Percentiles rank a stretch among this genome's conserved stretches.
phyloP scores from a whole-genome alignment of 306 rosid genomes.

The Rosa chinensis region DNA sequence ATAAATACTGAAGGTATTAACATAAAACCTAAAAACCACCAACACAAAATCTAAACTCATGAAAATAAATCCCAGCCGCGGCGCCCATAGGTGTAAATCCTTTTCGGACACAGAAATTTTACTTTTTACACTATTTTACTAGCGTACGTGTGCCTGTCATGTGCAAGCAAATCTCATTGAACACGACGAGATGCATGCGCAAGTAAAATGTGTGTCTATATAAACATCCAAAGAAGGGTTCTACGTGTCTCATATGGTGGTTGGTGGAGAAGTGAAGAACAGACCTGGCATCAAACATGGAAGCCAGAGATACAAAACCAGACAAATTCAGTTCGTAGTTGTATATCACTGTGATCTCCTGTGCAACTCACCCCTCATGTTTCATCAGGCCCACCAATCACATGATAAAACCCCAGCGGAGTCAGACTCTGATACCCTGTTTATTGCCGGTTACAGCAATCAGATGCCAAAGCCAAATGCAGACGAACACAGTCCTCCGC shows the following conservation, averaged over 20 bases:
- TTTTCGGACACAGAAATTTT: not conserved
- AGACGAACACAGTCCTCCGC: slow-evolving; percentile 11
- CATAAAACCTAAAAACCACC: not conserved
- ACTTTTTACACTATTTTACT: not conserved
- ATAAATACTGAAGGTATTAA: not conserved
- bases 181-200: not conserved
- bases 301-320: slow-evolving; percentile 36
- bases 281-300: slow-evolving; percentile 38
- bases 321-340: slow-evolving; percentile 35
- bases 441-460: not conserved
- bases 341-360: slow-evolving; percentile 2
- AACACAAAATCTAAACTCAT: not conserved
- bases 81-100: not conserved
- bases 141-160: not conserved
- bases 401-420: not conserved
- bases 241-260: slow-evolving; percentile 24
- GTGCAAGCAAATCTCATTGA: not conserved
- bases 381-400: slow-evolving; percentile 5
- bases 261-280: not conserved
- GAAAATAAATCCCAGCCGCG: not conserved
- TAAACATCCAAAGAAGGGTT: not conserved
- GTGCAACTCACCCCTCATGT: not conserved
- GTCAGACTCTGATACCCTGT: not conserved
- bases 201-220: not conserved
- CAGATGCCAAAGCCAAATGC: not conserved